Evolutionary conservation across 225 moss, liverwort and hornwort species (phyloP), one percentile per base, ranked within the genome.

Genomic region (Asterella californica): DNA sequence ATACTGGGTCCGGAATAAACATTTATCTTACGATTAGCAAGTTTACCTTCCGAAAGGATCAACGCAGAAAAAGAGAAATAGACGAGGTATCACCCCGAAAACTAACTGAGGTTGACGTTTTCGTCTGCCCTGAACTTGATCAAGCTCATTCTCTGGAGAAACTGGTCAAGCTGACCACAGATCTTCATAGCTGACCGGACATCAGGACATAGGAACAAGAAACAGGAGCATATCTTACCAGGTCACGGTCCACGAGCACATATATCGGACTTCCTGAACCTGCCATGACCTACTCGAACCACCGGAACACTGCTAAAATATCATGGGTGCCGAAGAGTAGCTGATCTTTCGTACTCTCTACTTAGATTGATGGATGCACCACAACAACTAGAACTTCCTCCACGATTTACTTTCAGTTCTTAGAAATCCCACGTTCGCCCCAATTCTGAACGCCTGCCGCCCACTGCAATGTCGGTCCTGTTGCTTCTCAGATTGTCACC

Each of bases 231-330:
- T 33, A 52, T 73, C 82, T 42, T 83, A 86, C 85, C 80, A 86
- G 67, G 49, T 80, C 80, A 33, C 80, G 80, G 53, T 82, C 76
- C 77, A 80, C 59, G 46, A 86, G 65, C 57, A 83, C 62, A 68
- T 76, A 86, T 4, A 86, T 46, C 15, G 77, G 82, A 61, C 75
- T 82, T 37, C 64, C 54, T 37, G 74, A 81, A 36, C 74, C 68
- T 21, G 85, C 85, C 81, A 85, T 85, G 46, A 45, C 64, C 27
- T 63, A 48, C 77, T 60, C 57, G 32, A 48, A 46, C 29, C 18
- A 48, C 64, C 47, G 46, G 22, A n/a, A 64, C 18, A 64, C 63
- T 47, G 37, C 47, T 65, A 47, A 15, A n/a, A 65, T 21, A 63
- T 78, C 76, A 71, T 71, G 21, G n/a, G 70, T 38, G 22, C 36